Evolutionary conservation across 805 yeast species (phyloP), one percentile per base, ranked within the genome.

Genomic region (Ogataea saltuana): DNA sequence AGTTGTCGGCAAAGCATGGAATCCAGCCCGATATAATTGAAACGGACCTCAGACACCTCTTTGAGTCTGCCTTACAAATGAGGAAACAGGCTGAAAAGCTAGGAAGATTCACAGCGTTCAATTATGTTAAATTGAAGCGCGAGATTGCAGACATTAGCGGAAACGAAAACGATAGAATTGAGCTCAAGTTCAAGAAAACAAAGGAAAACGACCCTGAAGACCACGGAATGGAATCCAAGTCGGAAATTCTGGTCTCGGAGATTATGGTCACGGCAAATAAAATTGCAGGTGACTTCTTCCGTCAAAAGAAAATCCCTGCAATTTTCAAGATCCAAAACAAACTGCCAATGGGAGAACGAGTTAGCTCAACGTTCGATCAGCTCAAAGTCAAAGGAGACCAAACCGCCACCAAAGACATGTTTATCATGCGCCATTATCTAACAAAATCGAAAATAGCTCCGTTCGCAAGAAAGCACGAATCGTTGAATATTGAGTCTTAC

Each of bases 211-310:
- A 39, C 12, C 18, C 23, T 2, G 33, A 39, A 17, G 32, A 41
- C 5, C 42, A 38, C 43, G 51, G 45, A n/a, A 22, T 6, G 4
- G 27, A 16, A 12, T 44, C 80, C 0, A 65, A 70, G 26, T 81
- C 96, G 0, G 80, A 78, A 29, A 55, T 70, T 2, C 68, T 91
- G 19, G 97, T 91, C 2, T 75, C 91, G 1, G 95, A 91, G 59
- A 61, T 85, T 37, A 91, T 91, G 99, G 75, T 90, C 18, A 65
- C 78, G 33, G 88, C 93, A 1, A 89, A 88, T 59, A 66, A 73
- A n/a, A 64, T 82, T 3, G 71, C 80, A 1, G 85, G 85, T 1
- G 45, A 60, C 2, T 74, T 69, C 51, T 75, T 83, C 12, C 32
- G 49, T 2, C 50, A 60, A 4, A 64, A 75, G 30, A 53, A 64